Base-by-base conservation (phyloP, 73 alveolate species). In the Paramecium bursaria region DNA sequence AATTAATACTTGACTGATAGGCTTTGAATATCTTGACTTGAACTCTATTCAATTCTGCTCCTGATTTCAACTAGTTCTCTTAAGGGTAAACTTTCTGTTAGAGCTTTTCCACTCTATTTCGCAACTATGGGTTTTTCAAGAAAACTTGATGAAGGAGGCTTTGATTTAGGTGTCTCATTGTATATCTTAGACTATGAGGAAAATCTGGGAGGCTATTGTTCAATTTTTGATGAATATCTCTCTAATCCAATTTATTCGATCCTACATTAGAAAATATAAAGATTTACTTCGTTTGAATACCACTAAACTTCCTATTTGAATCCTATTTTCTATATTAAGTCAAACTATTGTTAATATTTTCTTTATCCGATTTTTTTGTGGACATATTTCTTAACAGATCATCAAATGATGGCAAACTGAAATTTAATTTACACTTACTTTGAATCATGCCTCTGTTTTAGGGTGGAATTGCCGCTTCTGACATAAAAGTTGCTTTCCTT, bases 321-420 rank as follows among this genome's bases (percentile, higher is more conserved):
- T 67, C 60, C n/a, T n/a, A n/a, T n/a, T n/a, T n/a, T n/a, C n/a
- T n/a, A n/a, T n/a, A n/a, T n/a, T n/a, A n/a, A n/a, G n/a, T n/a
- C n/a, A n/a, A n/a, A n/a, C n/a, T n/a, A n/a, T n/a, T n/a, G n/a
- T n/a, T n/a, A n/a, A 42, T 17, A n/a, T 7, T 31, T 17, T 23
- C 44, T 42, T 42, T 31, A 39, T 67, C 21, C 19, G 33, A 42
- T 39, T 67, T 31, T 11, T 53, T 19, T 67, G 44, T 11, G 27
- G 10, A 39, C 82, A 67, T 67, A 0, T 50, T 27, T 60, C 35
- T 60, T 14, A 60, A 53, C 35, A 60, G 17, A 21, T 60, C 79
- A 60, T 60, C 79, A 17, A 67, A 67, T 31, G 82, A 67, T 67
- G 82, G 82, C 17, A 47, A 17, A 67, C 82, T 67, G 33, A 17